Base-by-base conservation (phyloP, 768 basidiomycete genomes). In the Russula ochroleuca region DNA sequence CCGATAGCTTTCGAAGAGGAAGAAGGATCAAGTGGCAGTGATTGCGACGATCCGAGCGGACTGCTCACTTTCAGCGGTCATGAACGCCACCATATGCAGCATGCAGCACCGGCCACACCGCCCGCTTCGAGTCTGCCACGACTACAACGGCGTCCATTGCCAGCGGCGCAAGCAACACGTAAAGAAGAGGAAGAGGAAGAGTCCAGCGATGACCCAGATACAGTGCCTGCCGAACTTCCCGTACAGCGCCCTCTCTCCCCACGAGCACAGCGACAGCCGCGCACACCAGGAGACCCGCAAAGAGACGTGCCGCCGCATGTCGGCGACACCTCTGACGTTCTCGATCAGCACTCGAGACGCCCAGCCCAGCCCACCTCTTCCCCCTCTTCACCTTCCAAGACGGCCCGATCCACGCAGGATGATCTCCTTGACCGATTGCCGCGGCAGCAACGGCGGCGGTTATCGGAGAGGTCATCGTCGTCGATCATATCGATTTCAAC, bases 401-500 rank as follows among this genome's bases (percentile, higher is more conserved):
- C 23, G 45, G 21, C 9, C 15, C 23, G 21, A 49, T 49, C 48
- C 7, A 25, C 54, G 23, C 54, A 0, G 54, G 19, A 56, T 25
- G 1, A 11, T 21, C 13, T 7, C 6, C 23, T 31, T 21, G n/a
- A 15, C 15, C 52, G 5, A 21, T 5, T 2, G 15, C 23, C 13
- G 14, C 25, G 48, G 9, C 48, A 6, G 23, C 14, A 7, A 14
- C 21, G 56, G n/a, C 58, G 21, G 37, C 35, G 37, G 5, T 5
- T 17, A 17, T 54, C 67, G 35, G 63, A 70, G 43, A 19, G 11
- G n/a, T 47, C 45, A 3, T 47, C 45, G 10, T 23, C 60, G 6
- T 66, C 69, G 11, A 63, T 78, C 25, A 75, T 80, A 31, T 72
- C 75, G 15, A 74, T 80, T 7, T 79, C 77, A 3, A 78, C 76